Evolutionary conservation across 148 eudicot genomes (phyloP).

Genomic region (Heliosperma pusillum): DNA sequence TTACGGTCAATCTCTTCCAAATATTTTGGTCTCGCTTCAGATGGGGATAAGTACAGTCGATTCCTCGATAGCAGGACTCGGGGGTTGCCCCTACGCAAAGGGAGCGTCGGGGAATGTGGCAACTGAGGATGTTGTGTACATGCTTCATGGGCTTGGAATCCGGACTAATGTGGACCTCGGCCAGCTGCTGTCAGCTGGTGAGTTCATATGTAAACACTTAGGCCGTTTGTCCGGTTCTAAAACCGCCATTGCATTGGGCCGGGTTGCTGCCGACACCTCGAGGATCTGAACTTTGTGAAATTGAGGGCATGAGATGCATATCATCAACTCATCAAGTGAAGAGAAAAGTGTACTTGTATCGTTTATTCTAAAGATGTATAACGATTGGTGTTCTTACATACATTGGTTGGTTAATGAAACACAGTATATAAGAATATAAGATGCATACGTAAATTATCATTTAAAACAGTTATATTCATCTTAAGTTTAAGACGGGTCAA

Average conservation of each 20-base stretch:
- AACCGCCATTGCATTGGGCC: conserved; percentile 51
- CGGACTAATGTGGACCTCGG: conserved; percentile 46
- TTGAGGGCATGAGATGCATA: too few species aligned
- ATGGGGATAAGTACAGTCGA: conserved; percentile 61
- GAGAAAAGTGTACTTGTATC: too few species aligned
- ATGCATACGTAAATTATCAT: too few species aligned
- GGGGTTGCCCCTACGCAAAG: conserved; percentile 74
- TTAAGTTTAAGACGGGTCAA: too few species aligned
- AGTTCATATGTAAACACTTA: conserved; percentile 57
- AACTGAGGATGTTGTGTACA: conserved; percentile 72
- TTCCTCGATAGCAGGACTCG: conserved; percentile 62
- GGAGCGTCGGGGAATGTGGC: conserved; percentile 77
- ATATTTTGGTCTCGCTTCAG: conserved; percentile 63
- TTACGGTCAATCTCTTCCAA: conserved; percentile 67
- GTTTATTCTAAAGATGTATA: too few species aligned
- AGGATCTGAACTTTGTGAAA: conserved; percentile 26
- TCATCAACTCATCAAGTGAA: too few species aligned
- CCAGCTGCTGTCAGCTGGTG: conserved; percentile 54
- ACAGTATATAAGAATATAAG: too few species aligned
- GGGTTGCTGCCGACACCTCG: conserved; percentile 40
- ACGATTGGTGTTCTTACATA: too few species aligned
- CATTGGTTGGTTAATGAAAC: too few species aligned
- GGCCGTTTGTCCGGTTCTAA: conserved; percentile 55
- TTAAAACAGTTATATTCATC: too few species aligned
- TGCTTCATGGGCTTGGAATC: conserved; percentile 65